These are phyloP conservation scores for Neofusicoccum kwambonambiense DNA, from an alignment of 2,329 filamentous ascomycete genomes.

Conservation along the genomic window DNA sequence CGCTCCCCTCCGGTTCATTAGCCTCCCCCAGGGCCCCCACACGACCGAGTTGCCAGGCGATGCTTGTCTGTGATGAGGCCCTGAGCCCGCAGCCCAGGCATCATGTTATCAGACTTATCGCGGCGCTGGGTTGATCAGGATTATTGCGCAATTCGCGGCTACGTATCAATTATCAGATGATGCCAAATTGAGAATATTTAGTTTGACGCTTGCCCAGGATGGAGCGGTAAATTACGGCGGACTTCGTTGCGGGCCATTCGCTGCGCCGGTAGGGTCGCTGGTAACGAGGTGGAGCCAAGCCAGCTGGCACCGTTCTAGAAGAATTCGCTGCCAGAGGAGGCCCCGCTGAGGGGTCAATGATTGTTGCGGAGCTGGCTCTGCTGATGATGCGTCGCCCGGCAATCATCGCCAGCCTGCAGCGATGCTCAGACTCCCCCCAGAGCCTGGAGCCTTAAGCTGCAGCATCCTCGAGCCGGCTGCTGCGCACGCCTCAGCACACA, in stretches of 20 bases:
- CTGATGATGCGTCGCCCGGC: slow-evolving; percentile 12
- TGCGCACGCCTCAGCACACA: background rate
- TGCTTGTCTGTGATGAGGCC: background rate
- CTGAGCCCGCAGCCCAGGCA: background rate
- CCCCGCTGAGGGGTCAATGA: slow-evolving; percentile 8
- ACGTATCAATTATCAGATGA: slow-evolving; percentile 15
- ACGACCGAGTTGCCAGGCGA: background rate
- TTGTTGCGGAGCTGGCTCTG: background rate
- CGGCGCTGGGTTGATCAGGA: background rate
- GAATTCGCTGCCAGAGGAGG: background rate
- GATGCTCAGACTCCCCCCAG: background rate
- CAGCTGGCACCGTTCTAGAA: slow-evolving; percentile 11
- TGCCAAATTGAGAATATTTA: slow-evolving; percentile 7
- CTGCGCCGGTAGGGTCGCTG: background rate
- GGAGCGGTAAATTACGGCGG: background rate
- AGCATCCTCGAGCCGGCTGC: slow-evolving; percentile 9
- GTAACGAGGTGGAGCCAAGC: background rate
- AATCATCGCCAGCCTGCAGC: slow-evolving; percentile 1
- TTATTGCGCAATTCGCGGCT: slow-evolving; percentile 11
- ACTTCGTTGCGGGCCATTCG: slow-evolving; percentile 4
- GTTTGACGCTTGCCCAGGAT: background rate
- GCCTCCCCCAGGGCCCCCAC: background rate
- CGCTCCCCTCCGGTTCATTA: background rate
- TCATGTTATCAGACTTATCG: background rate
- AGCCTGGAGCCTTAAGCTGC: slow-evolving; percentile 10